phyloP scores from a whole-genome alignment of 768 basidiomycete species.

The Tylopilus subfusipes region DNA sequence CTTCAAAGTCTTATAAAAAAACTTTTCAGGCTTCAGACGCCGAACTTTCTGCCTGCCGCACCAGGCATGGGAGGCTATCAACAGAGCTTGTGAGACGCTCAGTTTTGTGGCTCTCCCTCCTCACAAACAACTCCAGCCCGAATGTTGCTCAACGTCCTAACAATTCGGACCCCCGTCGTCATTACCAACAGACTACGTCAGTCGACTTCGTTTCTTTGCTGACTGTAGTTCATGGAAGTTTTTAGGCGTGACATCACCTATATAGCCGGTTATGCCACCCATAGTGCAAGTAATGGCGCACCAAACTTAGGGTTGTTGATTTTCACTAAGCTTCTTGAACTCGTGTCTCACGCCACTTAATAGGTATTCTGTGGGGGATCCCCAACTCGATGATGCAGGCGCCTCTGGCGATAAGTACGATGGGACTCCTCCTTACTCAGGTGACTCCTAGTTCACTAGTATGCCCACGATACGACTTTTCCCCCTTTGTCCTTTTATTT shows the following conservation, averaged over 20 bases:
- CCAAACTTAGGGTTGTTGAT: conserved; percentile 13
- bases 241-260: conserved; percentile 1
- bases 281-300: not conserved
- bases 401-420: conserved; percentile 1
- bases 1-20: not conserved
- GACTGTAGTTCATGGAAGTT: not conserved
- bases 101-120: not conserved
- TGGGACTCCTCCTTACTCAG: not conserved
- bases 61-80: conserved; percentile 3
- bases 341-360: conserved; percentile 9
- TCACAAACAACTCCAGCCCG: conserved; percentile 12
- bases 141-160: not conserved
- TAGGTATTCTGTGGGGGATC: conserved; percentile 12
- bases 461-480: not conserved
- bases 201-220: not conserved
- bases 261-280: conserved; percentile 1
- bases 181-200: conserved; percentile 12
- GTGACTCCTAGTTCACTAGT: conserved; percentile 9
- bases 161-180: not conserved
- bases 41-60: not conserved
- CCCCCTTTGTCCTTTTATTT: not conserved
- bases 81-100: conserved; percentile 15
- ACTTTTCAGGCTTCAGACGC: conserved; percentile 6
- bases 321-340: conserved; percentile 7
- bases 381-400: not conserved